phyloP scores from a whole-genome alignment of 1,139 yeast species.

The Geotrichum siamense region DNA sequence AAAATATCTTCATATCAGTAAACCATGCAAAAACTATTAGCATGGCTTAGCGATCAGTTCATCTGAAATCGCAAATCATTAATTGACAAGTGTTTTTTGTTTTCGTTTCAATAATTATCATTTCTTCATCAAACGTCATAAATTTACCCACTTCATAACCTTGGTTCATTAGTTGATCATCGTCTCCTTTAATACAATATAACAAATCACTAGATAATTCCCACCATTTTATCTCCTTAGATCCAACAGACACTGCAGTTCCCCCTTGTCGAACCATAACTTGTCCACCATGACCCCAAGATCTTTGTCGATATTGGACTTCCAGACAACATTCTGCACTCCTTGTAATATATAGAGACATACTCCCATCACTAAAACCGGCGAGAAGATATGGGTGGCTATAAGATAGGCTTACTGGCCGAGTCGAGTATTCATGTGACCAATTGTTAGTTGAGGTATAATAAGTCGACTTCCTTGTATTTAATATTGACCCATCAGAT shows the following conservation, averaged over 20 bases:
- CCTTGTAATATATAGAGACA: conserved; percentile 16
- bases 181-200: background rate
- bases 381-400: conserved; percentile 18
- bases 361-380: conserved; percentile 17
- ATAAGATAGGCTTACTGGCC: conserved; percentile 15
- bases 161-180: background rate
- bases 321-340: conserved; percentile 18
- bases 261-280: conserved; percentile 19
- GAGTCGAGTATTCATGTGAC: conserved; percentile 10
- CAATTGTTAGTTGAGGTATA: conserved; percentile 9
- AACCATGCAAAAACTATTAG: conserved; percentile 2
- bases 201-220: conserved; percentile 14
- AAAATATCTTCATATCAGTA: background rate
- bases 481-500: conserved; percentile 17
- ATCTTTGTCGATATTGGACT: conserved; percentile 15
- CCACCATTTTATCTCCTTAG: conserved; percentile 23
- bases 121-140: conserved; percentile 19
- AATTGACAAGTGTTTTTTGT: conserved; percentile 10
- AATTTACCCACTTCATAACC: conserved; percentile 13
- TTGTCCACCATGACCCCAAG: conserved; percentile 22
- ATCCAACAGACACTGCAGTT: conserved; percentile 21
- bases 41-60: too few relatives aligned
- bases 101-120: conserved; percentile 16
- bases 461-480: conserved; percentile 17
- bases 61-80: conserved; percentile 18